A percentile compares a stretch with the other conserved stretches of the same genome.
Conservation (phyloP, 1,284 basidiomycete species). For the Gomphus bonarii region DNA sequence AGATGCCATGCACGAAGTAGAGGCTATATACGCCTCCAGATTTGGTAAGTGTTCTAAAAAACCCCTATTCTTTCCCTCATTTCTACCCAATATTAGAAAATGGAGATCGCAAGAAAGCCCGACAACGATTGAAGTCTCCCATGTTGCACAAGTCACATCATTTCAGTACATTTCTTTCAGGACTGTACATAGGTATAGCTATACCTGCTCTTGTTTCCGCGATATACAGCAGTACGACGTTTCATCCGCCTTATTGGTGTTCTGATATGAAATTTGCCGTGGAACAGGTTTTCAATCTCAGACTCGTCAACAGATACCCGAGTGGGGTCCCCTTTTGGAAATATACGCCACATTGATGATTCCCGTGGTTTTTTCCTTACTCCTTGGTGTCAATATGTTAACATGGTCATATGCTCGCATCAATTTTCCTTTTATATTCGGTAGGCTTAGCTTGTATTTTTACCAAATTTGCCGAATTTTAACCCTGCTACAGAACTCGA, state of each 20-base stretch:
- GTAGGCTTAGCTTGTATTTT: conserved; percentile 27
- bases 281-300: conserved; percentile 46
- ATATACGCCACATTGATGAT: conserved; percentile 74
- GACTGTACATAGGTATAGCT: conserved; percentile 67
- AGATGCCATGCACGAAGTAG: conserved; percentile 63
- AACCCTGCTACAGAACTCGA: conserved; percentile 53
- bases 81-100: conserved; percentile 39
- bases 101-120: conserved; percentile 77
- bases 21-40: conserved; percentile 58
- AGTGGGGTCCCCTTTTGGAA: conserved; percentile 67
- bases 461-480: not conserved
- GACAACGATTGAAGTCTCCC: conserved; percentile 54
- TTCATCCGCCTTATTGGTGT: conserved; percentile 15
- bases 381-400: conserved; percentile 74
- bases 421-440: conserved; percentile 89
- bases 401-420: conserved; percentile 73
- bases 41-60: conserved; percentile 47
- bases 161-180: conserved; percentile 66
- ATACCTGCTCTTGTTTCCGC: conserved; percentile 69
- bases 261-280: not conserved
- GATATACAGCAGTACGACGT: conserved; percentile 48
- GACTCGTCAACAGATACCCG: conserved; percentile 50
- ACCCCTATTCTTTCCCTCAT: not conserved
- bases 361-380: conserved; percentile 66
- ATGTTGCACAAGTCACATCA: conserved; percentile 58